Percentiles rank a stretch among this genome's conserved stretches.
phyloP scores from a whole-genome alignment of 2,329 filamentous ascomycete genomes.

The Nakataea oryzae region DNA sequence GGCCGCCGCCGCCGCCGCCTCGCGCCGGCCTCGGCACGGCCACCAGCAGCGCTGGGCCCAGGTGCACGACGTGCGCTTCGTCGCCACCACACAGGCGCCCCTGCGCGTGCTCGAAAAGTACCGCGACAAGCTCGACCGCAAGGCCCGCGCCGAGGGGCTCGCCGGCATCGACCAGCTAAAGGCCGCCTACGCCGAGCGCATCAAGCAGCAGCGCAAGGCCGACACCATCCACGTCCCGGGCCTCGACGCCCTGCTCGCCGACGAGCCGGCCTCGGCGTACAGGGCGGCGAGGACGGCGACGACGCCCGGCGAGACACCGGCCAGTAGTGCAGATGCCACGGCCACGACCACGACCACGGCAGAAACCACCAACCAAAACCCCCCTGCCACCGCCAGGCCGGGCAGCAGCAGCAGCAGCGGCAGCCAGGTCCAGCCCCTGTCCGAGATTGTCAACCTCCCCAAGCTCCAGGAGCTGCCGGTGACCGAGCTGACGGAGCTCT shows the following conservation, averaged over 20 bases:
- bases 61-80: constrained; percentile 84
- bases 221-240: constrained; percentile 31
- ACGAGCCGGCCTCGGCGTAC: not conserved
- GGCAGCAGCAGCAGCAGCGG: constrained; percentile 10
- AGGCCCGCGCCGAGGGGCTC: constrained; percentile 65
- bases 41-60: constrained; percentile 78
- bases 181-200: constrained; percentile 76
- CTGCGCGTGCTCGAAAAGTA: constrained; percentile 70
- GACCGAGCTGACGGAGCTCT: constrained; percentile 78
- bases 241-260: constrained; percentile 4
- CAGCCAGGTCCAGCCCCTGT: constrained; percentile 30
- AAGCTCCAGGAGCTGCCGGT: constrained; percentile 64
- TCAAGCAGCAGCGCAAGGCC: constrained; percentile 59
- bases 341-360: not conserved
- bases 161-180: constrained; percentile 66
- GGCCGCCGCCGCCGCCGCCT: too few relatives aligned
- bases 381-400: constrained; percentile 19
- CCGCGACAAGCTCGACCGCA: constrained; percentile 70
- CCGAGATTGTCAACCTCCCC: constrained; percentile 59
- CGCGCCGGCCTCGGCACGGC: not conserved
- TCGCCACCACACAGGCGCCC: constrained; percentile 58
- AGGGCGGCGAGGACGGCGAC: not conserved
- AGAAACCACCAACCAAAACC: constrained; percentile 16
- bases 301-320: not conserved
- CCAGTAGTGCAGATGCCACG: not conserved